Evolutionary conservation across 768 basidiomycete species (phyloP).

Genomic region (Lentinula boryana): DNA sequence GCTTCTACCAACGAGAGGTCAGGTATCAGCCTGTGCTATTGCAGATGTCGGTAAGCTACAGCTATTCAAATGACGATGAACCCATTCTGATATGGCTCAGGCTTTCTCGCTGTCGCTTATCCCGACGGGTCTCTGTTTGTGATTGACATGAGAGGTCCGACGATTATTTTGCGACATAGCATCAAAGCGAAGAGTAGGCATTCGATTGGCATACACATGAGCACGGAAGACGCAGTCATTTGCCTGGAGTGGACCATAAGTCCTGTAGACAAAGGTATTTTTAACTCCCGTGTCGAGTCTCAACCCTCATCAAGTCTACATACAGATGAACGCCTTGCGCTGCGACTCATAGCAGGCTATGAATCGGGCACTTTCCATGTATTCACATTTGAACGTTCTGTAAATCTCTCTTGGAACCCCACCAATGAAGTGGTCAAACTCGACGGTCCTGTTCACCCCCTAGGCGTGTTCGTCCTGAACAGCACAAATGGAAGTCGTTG

Average conservation of each 20-base stretch:
- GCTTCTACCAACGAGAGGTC: conserved; percentile 41
- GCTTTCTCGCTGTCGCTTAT: conserved; percentile 75
- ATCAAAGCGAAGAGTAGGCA: conserved; percentile 34
- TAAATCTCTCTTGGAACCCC: conserved; percentile 29
- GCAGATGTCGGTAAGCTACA: conserved; percentile 63
- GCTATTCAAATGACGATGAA: neutral
- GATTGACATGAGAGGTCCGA: conserved; percentile 72
- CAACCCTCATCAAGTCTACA: neutral
- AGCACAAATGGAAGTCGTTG: conserved; percentile 41
- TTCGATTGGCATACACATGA: conserved; percentile 24
- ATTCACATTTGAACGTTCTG: conserved; percentile 41
- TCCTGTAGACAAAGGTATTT: conserved; percentile 44
- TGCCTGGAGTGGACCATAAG: conserved; percentile 66
- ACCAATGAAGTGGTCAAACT: conserved; percentile 24
- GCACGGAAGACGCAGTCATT: conserved; percentile 36
- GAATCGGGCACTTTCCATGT: conserved; percentile 55
- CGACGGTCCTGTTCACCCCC: conserved; percentile 37
- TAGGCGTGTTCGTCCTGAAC: conserved; percentile 50
- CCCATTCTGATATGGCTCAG: conserved; percentile 25
- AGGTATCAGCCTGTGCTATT: conserved; percentile 50
- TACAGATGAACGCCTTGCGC: conserved; percentile 3
- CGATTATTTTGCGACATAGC: conserved; percentile 49
- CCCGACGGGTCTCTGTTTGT: conserved; percentile 51
- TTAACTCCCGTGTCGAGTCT: neutral
- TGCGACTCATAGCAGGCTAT: conserved; percentile 56